These are phyloP conservation scores for Aspergillus kassunensis DNA, from an alignment of 495 filamentous ascomycete species.

Conservation along the genomic window DNA sequence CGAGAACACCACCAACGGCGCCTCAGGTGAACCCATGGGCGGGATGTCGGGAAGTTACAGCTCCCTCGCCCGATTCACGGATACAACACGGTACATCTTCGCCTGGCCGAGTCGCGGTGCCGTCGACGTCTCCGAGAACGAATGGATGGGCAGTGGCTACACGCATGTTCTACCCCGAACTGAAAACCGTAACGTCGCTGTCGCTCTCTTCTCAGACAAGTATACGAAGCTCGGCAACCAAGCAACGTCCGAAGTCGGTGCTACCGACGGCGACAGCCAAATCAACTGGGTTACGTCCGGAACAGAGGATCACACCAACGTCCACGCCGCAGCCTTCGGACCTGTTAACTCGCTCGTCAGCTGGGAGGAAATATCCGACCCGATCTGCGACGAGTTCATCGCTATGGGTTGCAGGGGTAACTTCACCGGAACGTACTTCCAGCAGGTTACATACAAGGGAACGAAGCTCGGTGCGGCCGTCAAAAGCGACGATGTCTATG, in stretches of 20 bases:
- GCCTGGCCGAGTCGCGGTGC: conserved; percentile 51
- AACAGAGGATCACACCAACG: conserved; percentile 50
- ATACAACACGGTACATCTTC: conserved; percentile 45
- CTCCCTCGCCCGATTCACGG: conserved; percentile 41
- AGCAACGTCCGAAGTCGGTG: conserved; percentile 45
- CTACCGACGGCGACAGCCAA: conserved; percentile 47
- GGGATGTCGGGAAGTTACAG: conserved; percentile 54
- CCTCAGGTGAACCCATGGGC: conserved; percentile 50
- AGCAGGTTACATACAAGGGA: conserved; percentile 42
- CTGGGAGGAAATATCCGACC: conserved; percentile 50
- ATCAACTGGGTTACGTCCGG: conserved; percentile 46
- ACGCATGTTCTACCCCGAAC: conserved; percentile 44
- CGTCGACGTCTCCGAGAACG: conserved; percentile 42
- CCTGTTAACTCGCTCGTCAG: conserved; percentile 43
- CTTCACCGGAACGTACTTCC: conserved; percentile 49
- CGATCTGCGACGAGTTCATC: conserved; percentile 41
- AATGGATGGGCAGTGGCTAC: conserved; percentile 50
- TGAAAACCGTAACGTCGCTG: conserved; percentile 49
- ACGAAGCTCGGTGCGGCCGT: conserved; percentile 39
- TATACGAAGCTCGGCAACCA: conserved; percentile 43
- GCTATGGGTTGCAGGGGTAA: conserved; percentile 48
- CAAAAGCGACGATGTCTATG: conserved; percentile 37
- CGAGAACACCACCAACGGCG: conserved; percentile 53
- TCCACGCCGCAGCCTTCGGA: conserved; percentile 48
- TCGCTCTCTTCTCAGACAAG: conserved; percentile 45